Evolutionary conservation across 1,139 yeast species (phyloP), one percentile per base, ranked within the genome.

Genomic region (Kodamaea suecica): DNA sequence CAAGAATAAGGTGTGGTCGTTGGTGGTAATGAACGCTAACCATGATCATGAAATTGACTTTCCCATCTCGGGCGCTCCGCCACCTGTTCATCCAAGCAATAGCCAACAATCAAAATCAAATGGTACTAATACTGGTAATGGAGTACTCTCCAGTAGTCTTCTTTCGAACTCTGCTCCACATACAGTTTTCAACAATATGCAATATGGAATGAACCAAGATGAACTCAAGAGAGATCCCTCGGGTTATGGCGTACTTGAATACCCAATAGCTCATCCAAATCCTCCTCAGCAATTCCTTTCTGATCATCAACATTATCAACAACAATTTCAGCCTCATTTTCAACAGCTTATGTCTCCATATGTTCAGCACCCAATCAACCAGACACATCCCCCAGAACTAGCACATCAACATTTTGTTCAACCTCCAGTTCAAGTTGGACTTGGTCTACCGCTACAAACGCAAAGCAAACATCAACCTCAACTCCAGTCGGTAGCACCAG

Each of bases 11-110:
- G 56, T 59, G 30, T 82, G 90, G 90, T 63, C 77, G 8, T 63
- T 81, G 30, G 81, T 77, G 33, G 73, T 80, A 10, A 68, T 80
- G 27, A 74, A 76, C 47, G 80, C 76, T 42, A 50, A 56, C 5
- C 86, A 80, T 52, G 66, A 68, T 45, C 72, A 66, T 43, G 49
- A 46, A 8, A 38, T 56, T 12, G 44, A 27, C 31, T 12, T 29
- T 17, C 30, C 20, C 8, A n/a, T 7, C 10, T 11, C 5, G 5
- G 13, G 6, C 13, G 6, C 13, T 7, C 26, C 26, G 11, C 26
- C 7, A 19, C 7, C 11, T 7, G 11, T n/a, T 9, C 26, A 6
- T 10, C 26, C 26, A 23, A 7, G 9, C 7, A 7, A 19, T 19
- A 19, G 10, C 10, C 10, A 7, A 10, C 23, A 19, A 19, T 10